Percentiles rank a stretch among this genome's conserved stretches.
Evolutionary conservation across 1,284 basidiomycete species (phyloP).

Genomic region (Rhodotorula glutinis): DNA sequence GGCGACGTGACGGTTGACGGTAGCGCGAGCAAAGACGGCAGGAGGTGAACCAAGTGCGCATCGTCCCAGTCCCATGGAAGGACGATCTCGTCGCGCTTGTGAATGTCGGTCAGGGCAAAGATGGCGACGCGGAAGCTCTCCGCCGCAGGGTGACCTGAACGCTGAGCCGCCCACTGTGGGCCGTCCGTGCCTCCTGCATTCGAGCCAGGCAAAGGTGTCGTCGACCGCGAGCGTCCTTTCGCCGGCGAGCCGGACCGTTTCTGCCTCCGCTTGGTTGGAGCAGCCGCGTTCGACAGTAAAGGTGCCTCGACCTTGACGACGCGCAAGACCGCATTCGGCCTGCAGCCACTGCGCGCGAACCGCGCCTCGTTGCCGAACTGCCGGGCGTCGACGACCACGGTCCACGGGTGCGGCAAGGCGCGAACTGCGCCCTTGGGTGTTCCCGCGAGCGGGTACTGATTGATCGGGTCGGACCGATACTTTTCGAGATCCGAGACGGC

Average conservation of each 20-base stretch:
- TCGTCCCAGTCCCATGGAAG: conserved; percentile 98
- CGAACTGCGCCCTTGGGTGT: conserved; percentile 67
- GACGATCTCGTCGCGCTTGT: conserved; percentile 79
- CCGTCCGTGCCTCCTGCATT: neutral
- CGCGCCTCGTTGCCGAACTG: conserved; percentile 70
- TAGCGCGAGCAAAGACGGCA: conserved; percentile 54
- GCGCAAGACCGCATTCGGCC: conserved; percentile 81
- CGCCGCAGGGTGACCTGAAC: conserved; percentile 46
- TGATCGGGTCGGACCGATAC: conserved; percentile 53
- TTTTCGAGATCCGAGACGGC: conserved; percentile 47
- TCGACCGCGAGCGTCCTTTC: neutral
- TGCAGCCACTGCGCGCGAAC: conserved; percentile 78
- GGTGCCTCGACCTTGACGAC: conserved; percentile 61
- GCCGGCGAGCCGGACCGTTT: conserved; percentile 6
- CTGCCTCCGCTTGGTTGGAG: neutral
- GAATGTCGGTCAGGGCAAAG: conserved; percentile 74
- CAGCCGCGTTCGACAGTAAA: neutral
- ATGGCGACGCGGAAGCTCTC: conserved; percentile 67
- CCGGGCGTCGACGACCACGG: conserved; percentile 76
- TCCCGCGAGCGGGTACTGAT: conserved; percentile 56
- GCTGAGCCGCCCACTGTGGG: conserved; percentile 25
- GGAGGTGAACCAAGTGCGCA: conserved; percentile 75
- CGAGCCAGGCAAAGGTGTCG: neutral
- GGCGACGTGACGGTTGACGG: conserved; percentile 8
- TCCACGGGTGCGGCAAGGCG: conserved; percentile 72